Evolutionary conservation across 306 rosid species (phyloP).

Genomic region (Citrullus colocynthis): DNA sequence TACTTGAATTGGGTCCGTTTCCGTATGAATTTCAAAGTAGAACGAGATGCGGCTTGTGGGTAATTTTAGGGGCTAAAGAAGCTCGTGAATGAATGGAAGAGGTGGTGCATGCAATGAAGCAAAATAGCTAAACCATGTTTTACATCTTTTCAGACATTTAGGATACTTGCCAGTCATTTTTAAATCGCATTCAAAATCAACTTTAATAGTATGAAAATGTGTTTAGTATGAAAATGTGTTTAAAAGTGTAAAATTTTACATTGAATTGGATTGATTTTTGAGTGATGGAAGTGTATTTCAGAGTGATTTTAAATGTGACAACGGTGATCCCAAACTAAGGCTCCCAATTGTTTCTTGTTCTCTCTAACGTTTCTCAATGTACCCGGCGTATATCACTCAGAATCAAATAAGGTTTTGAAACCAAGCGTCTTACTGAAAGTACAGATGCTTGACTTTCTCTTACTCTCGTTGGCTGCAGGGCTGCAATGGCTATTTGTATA

Average conservation of each 20-base stretch:
- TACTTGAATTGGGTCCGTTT: not conserved
- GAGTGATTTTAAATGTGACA: no score
- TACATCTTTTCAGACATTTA: not conserved
- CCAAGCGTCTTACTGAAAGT: not conserved
- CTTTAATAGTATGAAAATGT: no score
- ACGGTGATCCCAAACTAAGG: not conserved
- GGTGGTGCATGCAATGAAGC: not conserved
- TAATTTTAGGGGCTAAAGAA: not conserved
- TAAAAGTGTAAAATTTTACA: no score
- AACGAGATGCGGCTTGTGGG: not conserved
- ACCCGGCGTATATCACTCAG: not conserved
- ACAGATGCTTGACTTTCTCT: constrained; percentile 7
- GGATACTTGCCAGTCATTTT: not conserved
- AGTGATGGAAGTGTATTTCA: no score
- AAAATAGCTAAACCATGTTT: not conserved
- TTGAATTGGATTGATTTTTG: no score
- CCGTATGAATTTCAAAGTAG: not conserved
- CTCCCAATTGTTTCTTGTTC: not conserved
- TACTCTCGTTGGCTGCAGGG: constrained; percentile 14
- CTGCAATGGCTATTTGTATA: constrained; percentile 53
- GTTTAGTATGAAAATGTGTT: no score
- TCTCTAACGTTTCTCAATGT: not conserved
- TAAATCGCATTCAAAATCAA: no score
- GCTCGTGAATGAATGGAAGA: not conserved
- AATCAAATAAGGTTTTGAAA: not conserved